These are phyloP conservation scores for Solanum piurae DNA, from an alignment of 257 asterid species.

Conservation along the genomic window DNA sequence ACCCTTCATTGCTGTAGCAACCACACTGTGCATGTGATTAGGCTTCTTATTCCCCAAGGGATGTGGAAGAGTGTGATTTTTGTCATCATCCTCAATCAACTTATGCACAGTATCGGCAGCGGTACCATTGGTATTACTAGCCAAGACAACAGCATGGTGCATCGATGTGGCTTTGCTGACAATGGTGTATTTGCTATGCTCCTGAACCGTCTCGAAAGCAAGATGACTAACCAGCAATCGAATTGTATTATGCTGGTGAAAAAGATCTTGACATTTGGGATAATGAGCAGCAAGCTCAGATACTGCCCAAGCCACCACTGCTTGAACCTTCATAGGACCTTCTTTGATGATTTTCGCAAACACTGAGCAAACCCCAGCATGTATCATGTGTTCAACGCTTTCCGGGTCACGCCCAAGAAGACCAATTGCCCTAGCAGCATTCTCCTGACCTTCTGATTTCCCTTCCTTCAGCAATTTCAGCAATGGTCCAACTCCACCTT, in stretches of 20 bases:
- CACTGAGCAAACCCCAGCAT: not conserved
- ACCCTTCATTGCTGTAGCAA: constrained; percentile 11
- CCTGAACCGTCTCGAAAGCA: not conserved
- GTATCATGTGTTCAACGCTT: not conserved
- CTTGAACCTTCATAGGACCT: not conserved
- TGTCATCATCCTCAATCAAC: constrained; percentile 14
- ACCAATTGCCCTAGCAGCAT: constrained; percentile 16
- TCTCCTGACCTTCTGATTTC: constrained; percentile 53
- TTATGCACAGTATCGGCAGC: not conserved
- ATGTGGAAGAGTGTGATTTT: not conserved
- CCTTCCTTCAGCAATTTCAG: constrained; percentile 56
- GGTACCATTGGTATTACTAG: not conserved
- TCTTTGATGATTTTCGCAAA: not conserved
- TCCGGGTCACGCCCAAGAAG: not conserved
- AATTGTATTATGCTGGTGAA: not conserved
- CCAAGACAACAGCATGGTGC: not conserved
- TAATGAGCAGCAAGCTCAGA: not conserved
- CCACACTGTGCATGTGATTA: constrained; percentile 11
- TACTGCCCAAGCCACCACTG: not conserved
- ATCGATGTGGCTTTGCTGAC: not conserved
- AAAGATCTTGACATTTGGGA: not conserved
- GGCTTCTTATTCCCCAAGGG: constrained; percentile 13
- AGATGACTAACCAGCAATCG: not conserved
- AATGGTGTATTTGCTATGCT: not conserved
- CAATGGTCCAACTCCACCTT: constrained; percentile 65